Conservation (phyloP, 2,329 filamentous ascomycete species). For the Uncinocarpus reesii region DNA sequence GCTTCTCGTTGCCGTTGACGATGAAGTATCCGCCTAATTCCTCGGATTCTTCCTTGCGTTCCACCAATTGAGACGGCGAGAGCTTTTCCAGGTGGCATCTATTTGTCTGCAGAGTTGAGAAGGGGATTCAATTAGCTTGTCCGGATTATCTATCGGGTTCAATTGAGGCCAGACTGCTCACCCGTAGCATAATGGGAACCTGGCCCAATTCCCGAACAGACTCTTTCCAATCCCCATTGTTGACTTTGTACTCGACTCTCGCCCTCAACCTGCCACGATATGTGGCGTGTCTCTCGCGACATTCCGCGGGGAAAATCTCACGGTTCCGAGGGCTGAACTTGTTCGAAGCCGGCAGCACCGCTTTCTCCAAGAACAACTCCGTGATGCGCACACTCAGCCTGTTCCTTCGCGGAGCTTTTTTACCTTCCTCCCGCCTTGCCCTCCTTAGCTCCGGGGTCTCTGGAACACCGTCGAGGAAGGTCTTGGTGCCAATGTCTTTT, state of each 20-base stretch:
- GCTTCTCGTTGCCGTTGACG: slow-evolving; percentile 94
- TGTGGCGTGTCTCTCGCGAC: slow-evolving; percentile 82
- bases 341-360: slow-evolving; percentile 67
- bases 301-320: slow-evolving; percentile 83
- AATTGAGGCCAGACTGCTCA: slow-evolving; percentile 33
- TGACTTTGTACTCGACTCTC: slow-evolving; percentile 74
- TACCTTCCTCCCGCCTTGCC: slow-evolving; percentile 43
- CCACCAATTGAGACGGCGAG: slow-evolving; percentile 70
- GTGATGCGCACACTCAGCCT: slow-evolving; percentile 67
- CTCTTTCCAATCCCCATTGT: slow-evolving; percentile 74
- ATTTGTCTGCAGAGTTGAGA: slow-evolving; percentile 55
- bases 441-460: slow-evolving; percentile 33
- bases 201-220: slow-evolving; percentile 76
- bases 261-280: slow-evolving; percentile 81
- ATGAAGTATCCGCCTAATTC: slow-evolving; percentile 95
- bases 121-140: not conserved
- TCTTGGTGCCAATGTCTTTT: slow-evolving; percentile 81
- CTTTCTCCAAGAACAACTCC: slow-evolving; percentile 72
- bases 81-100: slow-evolving; percentile 81
- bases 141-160: slow-evolving; percentile 14
- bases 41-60: slow-evolving; percentile 87
- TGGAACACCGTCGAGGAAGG: slow-evolving; percentile 68
- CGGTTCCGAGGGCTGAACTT: slow-evolving; percentile 69
- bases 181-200: slow-evolving; percentile 87
- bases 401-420: slow-evolving; percentile 51